Base-by-base conservation (phyloP, 1,284 basidiomycete genomes). In the Ustilago hordei region DNA sequence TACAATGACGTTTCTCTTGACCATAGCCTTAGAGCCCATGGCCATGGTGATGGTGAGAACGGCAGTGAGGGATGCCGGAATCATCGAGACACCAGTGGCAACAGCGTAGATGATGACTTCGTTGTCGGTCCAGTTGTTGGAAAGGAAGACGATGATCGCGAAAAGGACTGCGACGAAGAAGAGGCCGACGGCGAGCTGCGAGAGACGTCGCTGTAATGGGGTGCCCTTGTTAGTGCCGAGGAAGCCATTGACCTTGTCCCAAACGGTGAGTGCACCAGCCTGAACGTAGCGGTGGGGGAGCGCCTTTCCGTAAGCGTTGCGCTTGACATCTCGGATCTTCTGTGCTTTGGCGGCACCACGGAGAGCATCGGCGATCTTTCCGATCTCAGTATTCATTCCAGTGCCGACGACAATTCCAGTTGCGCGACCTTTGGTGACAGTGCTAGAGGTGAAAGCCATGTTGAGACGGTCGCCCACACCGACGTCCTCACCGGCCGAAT, bases 341-440 rank as follows among this genome's bases (percentile, higher is more conserved):
- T 77, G 62, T 11, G 67, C 73, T 50, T 81, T 80, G 11, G 71
- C 79, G 3, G 81, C 69, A 35, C 84, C 84, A 8, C 79, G 81
- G 15, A 85, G 81, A 23, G 84, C 84, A 32, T 81, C 78, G 17
- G 84, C 84, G 47, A 85, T 84, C 54, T 78, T 80, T 41, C 84
- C 84, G 48, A 85, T 85, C 58, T 85, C 84, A 32, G 84, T 85
- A 66, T 80, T 78, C 91, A 92, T 92, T 5, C 89, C 91, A 9
- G 90, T 92, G 3, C 87, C 88, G 61, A 90, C 88, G 61, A 91
- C 89, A 45, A 92, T 87, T 47, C 90, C 90, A 7, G 88, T 88
- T 1, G 89, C 91, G 52, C 91, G 89, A 54, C 91, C 91, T 85
- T 91, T 91, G 64, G 91, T 90, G 28, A 92, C 89, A 57, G 89